Evolutionary conservation across 805 yeast genomes (phyloP), one percentile per base, ranked within the genome.

Genomic region (Scheffersomyces spartinae): DNA sequence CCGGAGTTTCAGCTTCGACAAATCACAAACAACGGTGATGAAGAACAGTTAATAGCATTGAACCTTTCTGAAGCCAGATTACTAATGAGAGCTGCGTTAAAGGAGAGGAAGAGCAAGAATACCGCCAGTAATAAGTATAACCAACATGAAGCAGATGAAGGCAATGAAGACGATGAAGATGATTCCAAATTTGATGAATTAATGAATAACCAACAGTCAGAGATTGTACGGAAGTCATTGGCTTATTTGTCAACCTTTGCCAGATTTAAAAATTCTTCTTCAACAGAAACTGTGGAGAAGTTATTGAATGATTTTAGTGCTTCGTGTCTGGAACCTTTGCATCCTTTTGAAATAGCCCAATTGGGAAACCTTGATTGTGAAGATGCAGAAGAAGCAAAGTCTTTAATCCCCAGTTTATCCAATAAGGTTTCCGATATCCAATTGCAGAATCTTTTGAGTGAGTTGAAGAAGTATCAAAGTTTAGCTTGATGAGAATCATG

Each of bases 321-420:
- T 15, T 26, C 50, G 1, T 7, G 11, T 6, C 14, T 8, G 20
- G 58, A 59, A 32, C 62, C 64, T 9, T 55, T 91, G 41, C 98
- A 91, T 59, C 97, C 98, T 1, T 91, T 91, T 50, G 98, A 91
- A 55, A 63, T 83, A 28, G 94, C 97, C 1, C 97, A 91, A 53
- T 59, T 79, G 33, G 88, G 93, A 0, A 82, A 94, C 3, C 64
- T 88, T 34, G 80, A 91, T 16, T 86, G 96, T 54, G 98, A 88
- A 45, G 96, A 88, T 35, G 85, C 94, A 5, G 98, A 82, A 45
- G 98, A 91, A 60, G 97, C 97, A 18, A 83, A 83, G 54, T 82
- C 95, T 10, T 64, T 91, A 43, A 77, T 91, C 31, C 96, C 98
- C 24, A 80, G 94, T 51, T 64, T 91, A 45, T 67, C 71, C 13